phyloP scores from a whole-genome alignment of 345 rosid species.

The Populus davidiana region DNA sequence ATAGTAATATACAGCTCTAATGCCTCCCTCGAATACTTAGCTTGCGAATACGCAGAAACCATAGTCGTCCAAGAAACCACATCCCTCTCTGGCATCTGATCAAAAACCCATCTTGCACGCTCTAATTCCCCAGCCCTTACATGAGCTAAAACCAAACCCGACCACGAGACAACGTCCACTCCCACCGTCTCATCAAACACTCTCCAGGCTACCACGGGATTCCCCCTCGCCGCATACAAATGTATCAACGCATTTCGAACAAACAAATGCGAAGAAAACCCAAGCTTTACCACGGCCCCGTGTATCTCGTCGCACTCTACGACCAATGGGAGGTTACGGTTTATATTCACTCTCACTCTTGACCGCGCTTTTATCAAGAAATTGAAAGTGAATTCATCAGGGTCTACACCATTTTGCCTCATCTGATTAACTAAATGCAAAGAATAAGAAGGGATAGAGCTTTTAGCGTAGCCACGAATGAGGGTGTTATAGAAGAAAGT shows the following conservation, averaged over 20 bases:
- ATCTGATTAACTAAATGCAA: conserved; percentile 21
- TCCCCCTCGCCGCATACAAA: conserved; percentile 23
- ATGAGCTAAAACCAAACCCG: conserved; percentile 24
- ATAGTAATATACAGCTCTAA: conserved; percentile 21
- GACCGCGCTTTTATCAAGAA: conserved; percentile 31
- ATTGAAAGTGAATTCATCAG: conserved; percentile 29
- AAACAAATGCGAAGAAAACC: conserved; percentile 23
- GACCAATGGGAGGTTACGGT: neutral
- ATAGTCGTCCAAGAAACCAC: conserved; percentile 34
- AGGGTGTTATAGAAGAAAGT: conserved; percentile 27
- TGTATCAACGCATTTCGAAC: conserved; percentile 38
- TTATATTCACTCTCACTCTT: conserved; percentile 9
- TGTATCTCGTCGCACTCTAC: conserved; percentile 26
- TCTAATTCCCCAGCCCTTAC: conserved; percentile 24
- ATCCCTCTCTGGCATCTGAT: conserved; percentile 30
- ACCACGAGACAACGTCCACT: conserved; percentile 31
- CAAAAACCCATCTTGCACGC: conserved; percentile 23
- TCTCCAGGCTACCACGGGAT: conserved; percentile 11
- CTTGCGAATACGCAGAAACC: conserved; percentile 25
- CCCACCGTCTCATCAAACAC: conserved; percentile 23
- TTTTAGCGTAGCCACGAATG: conserved; percentile 28
- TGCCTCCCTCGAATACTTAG: conserved; percentile 19
- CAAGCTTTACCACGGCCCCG: conserved; percentile 26
- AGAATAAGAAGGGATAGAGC: conserved; percentile 14
- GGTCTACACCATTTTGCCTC: conserved; percentile 23